Conservation (phyloP, 2,329 filamentous ascomycete species). For the Neopestalotiopsis rosae region DNA sequence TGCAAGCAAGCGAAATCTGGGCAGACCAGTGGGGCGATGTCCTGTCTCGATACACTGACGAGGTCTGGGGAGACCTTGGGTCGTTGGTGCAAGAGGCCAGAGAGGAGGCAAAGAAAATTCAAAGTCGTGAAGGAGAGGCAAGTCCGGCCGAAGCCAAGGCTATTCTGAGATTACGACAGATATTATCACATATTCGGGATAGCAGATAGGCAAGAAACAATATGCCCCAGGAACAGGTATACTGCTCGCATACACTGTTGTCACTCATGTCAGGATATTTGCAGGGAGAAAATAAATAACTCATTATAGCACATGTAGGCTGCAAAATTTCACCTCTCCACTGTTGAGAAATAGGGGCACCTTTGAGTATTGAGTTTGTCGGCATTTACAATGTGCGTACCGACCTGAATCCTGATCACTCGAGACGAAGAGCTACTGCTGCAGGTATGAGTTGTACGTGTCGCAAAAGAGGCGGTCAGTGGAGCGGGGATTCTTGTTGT, state of each 20-base stretch:
- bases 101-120: constrained; percentile 55
- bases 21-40: constrained; percentile 61
- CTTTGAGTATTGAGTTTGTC: neutral
- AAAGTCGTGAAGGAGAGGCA: constrained; percentile 27
- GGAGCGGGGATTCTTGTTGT: neutral
- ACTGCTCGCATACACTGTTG: neutral
- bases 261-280: neutral
- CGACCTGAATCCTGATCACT: neutral
- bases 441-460: neutral
- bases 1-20: constrained; percentile 51
- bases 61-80: constrained; percentile 71
- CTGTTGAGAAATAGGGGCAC: neutral
- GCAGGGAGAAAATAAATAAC: neutral
- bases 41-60: constrained; percentile 63
- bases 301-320: neutral
- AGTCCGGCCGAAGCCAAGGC: constrained; percentile 37
- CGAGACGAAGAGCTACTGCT: neutral
- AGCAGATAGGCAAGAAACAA: neutral
- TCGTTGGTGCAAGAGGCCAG: constrained; percentile 61
- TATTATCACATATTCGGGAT: constrained; percentile 45
- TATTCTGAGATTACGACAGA: constrained; percentile 43
- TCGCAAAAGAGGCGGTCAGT: neutral
- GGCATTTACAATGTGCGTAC: neutral
- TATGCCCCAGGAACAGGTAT: neutral
- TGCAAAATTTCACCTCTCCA: neutral